Percentiles rank a stretch among this genome's conserved stretches.
Conservation (phyloP, 352 stramenopile genomes). For the Phytopythium helicoides region DNA sequence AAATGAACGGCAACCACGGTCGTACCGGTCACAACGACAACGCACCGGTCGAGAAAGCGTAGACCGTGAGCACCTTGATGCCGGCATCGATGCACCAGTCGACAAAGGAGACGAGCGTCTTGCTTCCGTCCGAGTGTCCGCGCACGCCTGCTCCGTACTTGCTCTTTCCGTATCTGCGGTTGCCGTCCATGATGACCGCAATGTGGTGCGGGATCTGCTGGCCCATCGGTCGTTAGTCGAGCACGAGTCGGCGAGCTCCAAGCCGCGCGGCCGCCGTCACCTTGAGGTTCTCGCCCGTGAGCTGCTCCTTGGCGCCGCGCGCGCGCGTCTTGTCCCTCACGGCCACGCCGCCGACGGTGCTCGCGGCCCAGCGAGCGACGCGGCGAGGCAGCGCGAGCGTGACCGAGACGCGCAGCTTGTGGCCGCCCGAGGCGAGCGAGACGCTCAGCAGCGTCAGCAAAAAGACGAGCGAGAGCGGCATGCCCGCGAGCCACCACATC, state of each 20-base stretch:
- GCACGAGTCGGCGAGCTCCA: too few relatives aligned
- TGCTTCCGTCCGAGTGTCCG: conserved; percentile 95
- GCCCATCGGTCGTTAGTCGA: too few relatives aligned
- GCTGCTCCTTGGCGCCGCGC: conserved; percentile 4
- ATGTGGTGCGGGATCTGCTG: conserved; percentile 84
- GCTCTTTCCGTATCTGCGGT: conserved; percentile 91
- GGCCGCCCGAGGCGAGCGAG: conserved; percentile 58
- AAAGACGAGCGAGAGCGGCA: conserved; percentile 72
- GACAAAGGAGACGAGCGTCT: conserved; percentile 94
- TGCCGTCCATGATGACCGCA: conserved; percentile 97
- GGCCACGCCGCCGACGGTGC: conserved; percentile 9
- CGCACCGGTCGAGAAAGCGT: conserved; percentile 92
- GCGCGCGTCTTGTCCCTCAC: conserved; percentile 6
- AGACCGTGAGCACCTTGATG: conserved; percentile 92
- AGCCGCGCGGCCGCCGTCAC: too few relatives aligned
- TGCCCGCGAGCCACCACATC: conserved; percentile 83
- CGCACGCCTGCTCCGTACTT: conserved; percentile 71
- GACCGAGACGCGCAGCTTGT: conserved; percentile 28
- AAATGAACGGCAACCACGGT: neutral
- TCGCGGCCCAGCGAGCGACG: conserved; percentile 13
- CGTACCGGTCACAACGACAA: neutral
- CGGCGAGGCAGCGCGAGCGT: conserved; percentile 8
- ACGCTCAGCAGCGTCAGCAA: conserved; percentile 72
- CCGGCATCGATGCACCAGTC: conserved; percentile 95
- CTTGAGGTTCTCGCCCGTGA: conserved; percentile 20